Percentiles rank a stretch among this genome's conserved stretches.
These are phyloP conservation scores for Wickerhamiella hasegawae DNA, from an alignment of 805 yeast genomes.

Conservation along the genomic window DNA sequence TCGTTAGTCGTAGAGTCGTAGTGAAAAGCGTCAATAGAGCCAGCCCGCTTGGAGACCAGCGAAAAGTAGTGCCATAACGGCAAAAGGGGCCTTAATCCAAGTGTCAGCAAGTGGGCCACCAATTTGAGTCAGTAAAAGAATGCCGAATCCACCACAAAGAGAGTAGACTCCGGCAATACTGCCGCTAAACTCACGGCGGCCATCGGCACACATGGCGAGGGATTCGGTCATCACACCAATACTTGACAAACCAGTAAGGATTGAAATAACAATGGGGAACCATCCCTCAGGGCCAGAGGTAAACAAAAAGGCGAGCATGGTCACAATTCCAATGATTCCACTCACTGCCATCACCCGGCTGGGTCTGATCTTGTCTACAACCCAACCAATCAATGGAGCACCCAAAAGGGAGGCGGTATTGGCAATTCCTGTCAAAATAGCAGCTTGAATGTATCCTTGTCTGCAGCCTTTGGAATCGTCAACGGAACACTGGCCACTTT, in stretches of 20 bases:
- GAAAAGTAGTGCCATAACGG: too few species aligned
- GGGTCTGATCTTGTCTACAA: conserved; percentile 33
- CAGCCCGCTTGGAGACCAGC: not conserved
- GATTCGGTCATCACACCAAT: conserved; percentile 47
- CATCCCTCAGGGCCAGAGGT: conserved; percentile 24
- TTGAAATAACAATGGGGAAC: conserved; percentile 24
- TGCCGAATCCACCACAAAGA: conserved; percentile 55
- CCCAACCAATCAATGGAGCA: conserved; percentile 48
- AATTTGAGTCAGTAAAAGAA: conserved; percentile 37
- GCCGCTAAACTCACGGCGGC: conserved; percentile 35
- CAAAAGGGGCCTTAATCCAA: conserved; percentile 45
- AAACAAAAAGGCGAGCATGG: conserved; percentile 12
- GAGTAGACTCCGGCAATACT: conserved; percentile 52
- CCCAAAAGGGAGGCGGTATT: conserved; percentile 39
- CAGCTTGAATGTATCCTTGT: conserved; percentile 49
- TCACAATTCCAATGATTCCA: conserved; percentile 10
- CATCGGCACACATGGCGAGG: conserved; percentile 41
- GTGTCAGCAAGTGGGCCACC: conserved; percentile 48
- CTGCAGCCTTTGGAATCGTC: conserved; percentile 28
- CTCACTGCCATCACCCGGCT: conserved; percentile 21
- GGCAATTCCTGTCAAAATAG: conserved; percentile 53
- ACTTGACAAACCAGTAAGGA: conserved; percentile 42
- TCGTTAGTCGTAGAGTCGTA: not conserved
- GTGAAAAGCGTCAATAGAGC: too few species aligned
- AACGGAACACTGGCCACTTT: conserved; percentile 32